Conservation (phyloP, 1,284 basidiomycete species). For the Melanopsichium pennsylvanicum region DNA sequence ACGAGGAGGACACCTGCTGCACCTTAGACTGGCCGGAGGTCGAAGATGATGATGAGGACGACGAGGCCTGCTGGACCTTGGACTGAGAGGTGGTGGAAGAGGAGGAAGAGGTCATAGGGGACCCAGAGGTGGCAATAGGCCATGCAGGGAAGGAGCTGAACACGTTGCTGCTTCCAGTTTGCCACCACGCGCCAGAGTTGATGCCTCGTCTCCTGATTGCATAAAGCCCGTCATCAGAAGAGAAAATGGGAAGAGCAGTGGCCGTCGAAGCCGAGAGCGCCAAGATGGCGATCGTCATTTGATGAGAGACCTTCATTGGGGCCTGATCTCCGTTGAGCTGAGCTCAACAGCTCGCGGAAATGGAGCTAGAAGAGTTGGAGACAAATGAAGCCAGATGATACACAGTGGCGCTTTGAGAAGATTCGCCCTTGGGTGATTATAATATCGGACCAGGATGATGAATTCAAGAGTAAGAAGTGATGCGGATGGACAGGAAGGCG, state of each 20-base stretch:
- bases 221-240: not conserved
- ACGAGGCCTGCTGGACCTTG: not conserved
- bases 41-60: not conserved
- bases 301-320: conserved; percentile 8
- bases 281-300: conserved; percentile 19
- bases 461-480: too few relatives aligned
- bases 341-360: not conserved
- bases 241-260: conserved; percentile 4
- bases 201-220: not conserved
- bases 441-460: too few relatives aligned
- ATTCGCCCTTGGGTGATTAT: too few relatives aligned
- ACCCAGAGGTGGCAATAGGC: conserved; percentile 1
- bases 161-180: not conserved
- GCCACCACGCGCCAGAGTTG: conserved; percentile 4
- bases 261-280: conserved; percentile 3
- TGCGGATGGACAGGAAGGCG: too few relatives aligned
- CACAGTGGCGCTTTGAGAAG: too few relatives aligned
- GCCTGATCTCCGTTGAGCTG: not conserved
- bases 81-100: not conserved
- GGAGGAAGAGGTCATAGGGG: not conserved
- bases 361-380: not conserved
- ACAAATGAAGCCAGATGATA: too few relatives aligned
- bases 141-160: conserved; percentile 4
- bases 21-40: not conserved
- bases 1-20: too few relatives aligned